These are phyloP conservation scores for Tetragonia tetragonoides DNA, from an alignment of 148 eudicot species.

Conservation along the genomic window DNA sequence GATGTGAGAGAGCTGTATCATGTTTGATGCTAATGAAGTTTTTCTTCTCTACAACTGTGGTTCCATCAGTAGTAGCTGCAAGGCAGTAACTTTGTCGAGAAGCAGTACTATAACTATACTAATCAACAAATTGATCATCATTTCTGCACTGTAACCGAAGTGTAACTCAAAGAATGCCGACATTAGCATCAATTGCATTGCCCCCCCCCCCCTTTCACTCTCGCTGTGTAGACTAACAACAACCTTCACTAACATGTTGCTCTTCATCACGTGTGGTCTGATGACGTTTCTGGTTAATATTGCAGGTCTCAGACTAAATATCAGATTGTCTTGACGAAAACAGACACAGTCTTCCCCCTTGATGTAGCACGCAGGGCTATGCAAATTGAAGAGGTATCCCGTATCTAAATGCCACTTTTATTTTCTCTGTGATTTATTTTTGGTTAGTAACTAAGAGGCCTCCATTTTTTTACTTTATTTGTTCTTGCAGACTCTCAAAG, in stretches of 20 bases:
- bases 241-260: background rate
- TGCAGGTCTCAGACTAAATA: slow-evolving; percentile 81
- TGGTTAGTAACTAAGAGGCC: slow-evolving; percentile 1
- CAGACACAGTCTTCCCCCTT: slow-evolving; percentile 78
- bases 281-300: slow-evolving; percentile 1
- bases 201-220: too few species aligned
- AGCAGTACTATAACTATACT: background rate
- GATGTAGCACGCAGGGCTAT: slow-evolving; percentile 96
- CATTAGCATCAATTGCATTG: background rate
- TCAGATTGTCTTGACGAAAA: slow-evolving; percentile 88
- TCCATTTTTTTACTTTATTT: slow-evolving; percentile 15
- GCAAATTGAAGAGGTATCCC: slow-evolving; percentile 90
- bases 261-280: background rate
- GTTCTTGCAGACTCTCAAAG: slow-evolving; percentile 67
- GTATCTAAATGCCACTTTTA: background rate
- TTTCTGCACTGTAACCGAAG: background rate
- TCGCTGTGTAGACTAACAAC: background rate
- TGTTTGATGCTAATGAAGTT: background rate
- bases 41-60: too few species aligned
- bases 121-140: background rate
- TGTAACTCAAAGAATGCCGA: background rate
- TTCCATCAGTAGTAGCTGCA: too few species aligned
- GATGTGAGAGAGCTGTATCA: background rate
- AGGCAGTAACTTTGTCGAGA: too few species aligned
- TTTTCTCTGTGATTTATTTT: slow-evolving; percentile 3